phyloP scores from a whole-genome alignment of 108 stramenopile species.

The Nitzschia inconspicua region DNA sequence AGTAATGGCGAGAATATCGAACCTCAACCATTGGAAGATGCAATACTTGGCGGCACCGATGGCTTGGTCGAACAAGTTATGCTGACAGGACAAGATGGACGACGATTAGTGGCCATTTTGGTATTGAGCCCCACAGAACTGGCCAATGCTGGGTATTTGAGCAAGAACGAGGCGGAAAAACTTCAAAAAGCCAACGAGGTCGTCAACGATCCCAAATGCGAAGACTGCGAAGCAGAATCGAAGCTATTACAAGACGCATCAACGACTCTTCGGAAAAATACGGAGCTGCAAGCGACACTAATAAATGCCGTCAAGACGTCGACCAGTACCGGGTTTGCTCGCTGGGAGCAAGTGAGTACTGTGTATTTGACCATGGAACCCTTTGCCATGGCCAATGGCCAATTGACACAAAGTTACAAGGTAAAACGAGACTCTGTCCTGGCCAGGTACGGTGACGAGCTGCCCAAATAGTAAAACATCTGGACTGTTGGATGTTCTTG shows the following conservation, averaged over 20 bases:
- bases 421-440: slow-evolving; percentile 86
- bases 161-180: slow-evolving; percentile 31
- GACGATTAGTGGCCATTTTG: slow-evolving; percentile 71
- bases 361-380: slow-evolving; percentile 87
- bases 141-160: slow-evolving; percentile 56
- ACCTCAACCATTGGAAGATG: slow-evolving; percentile 77
- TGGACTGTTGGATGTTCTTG: no score
- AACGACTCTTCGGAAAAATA: slow-evolving; percentile 46
- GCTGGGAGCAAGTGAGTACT: slow-evolving; percentile 78
- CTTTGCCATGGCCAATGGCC: slow-evolving; percentile 93
- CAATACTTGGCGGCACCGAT: slow-evolving; percentile 58
- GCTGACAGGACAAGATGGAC: slow-evolving; percentile 89
- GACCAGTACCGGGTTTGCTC: slow-evolving; percentile 55
- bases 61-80: slow-evolving; percentile 89
- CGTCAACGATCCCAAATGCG: slow-evolving; percentile 77
- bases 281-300: slow-evolving; percentile 40
- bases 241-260: slow-evolving; percentile 55
- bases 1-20: slow-evolving; percentile 92
- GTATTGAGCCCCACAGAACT: slow-evolving; percentile 77
- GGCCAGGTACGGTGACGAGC: slow-evolving; percentile 66
- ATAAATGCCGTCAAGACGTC: slow-evolving; percentile 48
- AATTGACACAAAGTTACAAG: slow-evolving; percentile 93
- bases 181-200: slow-evolving; percentile 55
- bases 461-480: slow-evolving; percentile 39
- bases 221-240: slow-evolving; percentile 51